Evolutionary conservation across 2,329 filamentous ascomycete species (phyloP), one percentile per base, ranked within the genome.

Genomic region (Cytospora chrysosperma): DNA sequence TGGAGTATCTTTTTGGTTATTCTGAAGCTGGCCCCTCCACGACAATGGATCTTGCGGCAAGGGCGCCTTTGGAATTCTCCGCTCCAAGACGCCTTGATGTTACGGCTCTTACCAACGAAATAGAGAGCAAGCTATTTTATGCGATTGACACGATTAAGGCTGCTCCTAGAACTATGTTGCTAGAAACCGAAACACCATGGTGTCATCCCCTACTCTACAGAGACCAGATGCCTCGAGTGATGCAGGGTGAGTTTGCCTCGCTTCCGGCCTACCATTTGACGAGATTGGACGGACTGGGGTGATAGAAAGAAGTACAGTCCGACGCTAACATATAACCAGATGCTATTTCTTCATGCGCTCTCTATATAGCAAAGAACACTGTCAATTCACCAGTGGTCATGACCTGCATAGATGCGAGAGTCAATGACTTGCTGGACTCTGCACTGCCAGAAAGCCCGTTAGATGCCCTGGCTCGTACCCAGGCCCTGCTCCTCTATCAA

Each of bases 101-200:
- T 28, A 57, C 54, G 57, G 49, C 24, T 28, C 59, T 65, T 26
- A 51, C 52, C 17, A 34, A 43, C 3, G 49, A 56, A 34, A 28
- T 65, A 19, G 43, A 63, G 12, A 28, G 53, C 53, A 65, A 55
- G 15, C 51, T 65, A 15, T 56, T 49, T 19, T 65, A 65, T 30
- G 64, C 64, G 1, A 76, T 86, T 15, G 81, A 84, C 59, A 79
- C 81, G 69, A 78, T 87, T 19, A 79, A 81, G 52, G 77, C 80
- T 60, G 78, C 83, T 1, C 78, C 79, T 0, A 65, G 64, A n/a
- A 76, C 66, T 53, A 82, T 86, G 78, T 78, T 85, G 0, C 64
- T 76, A 10, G 75, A 81, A 53, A 82, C 76, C 19, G 72, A 78
- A 56, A 83, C 82, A 0, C 81, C 82, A 0, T 87, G 84, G 84